Conservation (phyloP, 2,329 filamentous ascomycete genomes). For the Venturia asperata region DNA sequence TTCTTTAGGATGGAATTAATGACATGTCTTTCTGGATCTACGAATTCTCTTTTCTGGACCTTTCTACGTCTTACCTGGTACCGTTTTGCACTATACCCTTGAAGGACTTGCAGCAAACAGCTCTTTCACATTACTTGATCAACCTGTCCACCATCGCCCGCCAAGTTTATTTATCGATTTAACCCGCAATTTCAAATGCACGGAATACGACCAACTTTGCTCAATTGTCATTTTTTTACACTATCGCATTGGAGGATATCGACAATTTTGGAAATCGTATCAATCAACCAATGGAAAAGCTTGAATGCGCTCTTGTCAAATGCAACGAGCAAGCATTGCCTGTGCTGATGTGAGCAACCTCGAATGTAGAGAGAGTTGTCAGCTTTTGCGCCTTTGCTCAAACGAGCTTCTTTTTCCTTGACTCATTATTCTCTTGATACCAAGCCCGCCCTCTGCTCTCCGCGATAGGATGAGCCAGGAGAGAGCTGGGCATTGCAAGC, state of each 20-base stretch:
- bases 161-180: background rate
- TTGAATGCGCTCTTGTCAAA: background rate
- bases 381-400: background rate
- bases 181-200: background rate
- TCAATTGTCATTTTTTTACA: background rate
- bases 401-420: background rate
- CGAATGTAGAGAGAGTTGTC: background rate
- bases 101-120: background rate
- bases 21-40: constrained; percentile 1
- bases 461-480: background rate
- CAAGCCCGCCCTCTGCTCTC: background rate
- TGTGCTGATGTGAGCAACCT: background rate
- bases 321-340: background rate
- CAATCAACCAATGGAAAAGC: background rate
- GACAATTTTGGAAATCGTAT: background rate
- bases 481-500: background rate
- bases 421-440: constrained; percentile 9
- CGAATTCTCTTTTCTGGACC: background rate
- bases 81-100: constrained; percentile 13
- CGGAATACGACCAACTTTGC: background rate
- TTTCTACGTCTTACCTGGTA: background rate
- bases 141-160: background rate
- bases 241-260: background rate
- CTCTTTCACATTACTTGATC: background rate
- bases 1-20: constrained; percentile 89